These are phyloP conservation scores for Plasmodium adleri DNA, from an alignment of 169 alveolate species.

Conservation along the genomic window DNA sequence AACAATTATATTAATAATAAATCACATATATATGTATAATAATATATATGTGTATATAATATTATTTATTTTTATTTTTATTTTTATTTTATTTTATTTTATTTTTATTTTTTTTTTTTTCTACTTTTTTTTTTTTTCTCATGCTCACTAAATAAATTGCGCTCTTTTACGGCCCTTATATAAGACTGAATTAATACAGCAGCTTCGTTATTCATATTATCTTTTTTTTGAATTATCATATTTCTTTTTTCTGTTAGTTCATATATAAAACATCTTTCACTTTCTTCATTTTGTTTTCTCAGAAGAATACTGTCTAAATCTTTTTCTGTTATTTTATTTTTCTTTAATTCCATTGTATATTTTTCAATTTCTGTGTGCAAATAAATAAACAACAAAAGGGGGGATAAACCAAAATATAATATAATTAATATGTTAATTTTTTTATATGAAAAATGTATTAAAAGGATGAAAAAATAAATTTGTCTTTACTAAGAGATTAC, in stretches of 20 bases:
- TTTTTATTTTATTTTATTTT: background rate
- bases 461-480: no score
- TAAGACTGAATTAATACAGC: conserved; percentile 64
- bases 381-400: background rate
- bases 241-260: conserved; percentile 51
- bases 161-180: conserved; percentile 64
- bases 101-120: conserved; percentile 16
- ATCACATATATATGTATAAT: no score
- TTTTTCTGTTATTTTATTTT: conserved; percentile 23
- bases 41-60: no score
- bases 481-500: no score
- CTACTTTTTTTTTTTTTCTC: conserved; percentile 53
- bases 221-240: conserved; percentile 21
- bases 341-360: conserved; percentile 13
- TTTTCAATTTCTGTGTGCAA: conserved; percentile 15
- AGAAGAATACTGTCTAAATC: conserved; percentile 28
- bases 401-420: background rate
- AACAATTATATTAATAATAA: no score
- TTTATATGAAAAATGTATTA: background rate
- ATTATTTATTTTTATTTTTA: background rate
- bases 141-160: conserved; percentile 34
- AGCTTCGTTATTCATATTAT: conserved; percentile 44
- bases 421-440: background rate
- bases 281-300: conserved; percentile 37
- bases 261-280: conserved; percentile 22